Evolutionary conservation across 1,284 basidiomycete genomes (phyloP).

Genomic region (Cutaneotrichosporon sp.): DNA sequence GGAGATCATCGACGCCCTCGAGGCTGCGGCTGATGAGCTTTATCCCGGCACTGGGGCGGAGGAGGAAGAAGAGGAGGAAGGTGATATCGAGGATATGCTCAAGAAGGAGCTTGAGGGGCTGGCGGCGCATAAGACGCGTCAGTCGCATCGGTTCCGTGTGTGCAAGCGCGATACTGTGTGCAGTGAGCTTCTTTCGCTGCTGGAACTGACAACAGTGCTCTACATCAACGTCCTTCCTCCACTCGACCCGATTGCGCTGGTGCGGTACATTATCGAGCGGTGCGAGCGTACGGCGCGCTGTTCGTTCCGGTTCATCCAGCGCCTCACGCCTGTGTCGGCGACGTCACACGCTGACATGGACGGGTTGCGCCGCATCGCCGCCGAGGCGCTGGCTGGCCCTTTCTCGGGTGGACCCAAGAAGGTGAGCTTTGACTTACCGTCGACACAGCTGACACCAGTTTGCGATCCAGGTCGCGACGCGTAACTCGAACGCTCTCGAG

Average conservation of each 20-base stretch:
- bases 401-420: slow-evolving; percentile 19
- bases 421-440: slow-evolving; percentile 2
- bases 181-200: slow-evolving; percentile 26
- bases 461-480: slow-evolving; percentile 36
- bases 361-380: slow-evolving; percentile 30
- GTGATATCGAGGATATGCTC: slow-evolving; percentile 45
- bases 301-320: slow-evolving; percentile 42
- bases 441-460: slow-evolving; percentile 30
- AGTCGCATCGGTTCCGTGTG: slow-evolving; percentile 42
- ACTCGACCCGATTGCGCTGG: slow-evolving; percentile 30
- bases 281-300: slow-evolving; percentile 37
- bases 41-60: slow-evolving; percentile 39
- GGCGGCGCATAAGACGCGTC: slow-evolving; percentile 25
- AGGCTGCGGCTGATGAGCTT: slow-evolving; percentile 45
- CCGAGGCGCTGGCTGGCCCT: slow-evolving; percentile 15
- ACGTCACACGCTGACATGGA: slow-evolving; percentile 30
- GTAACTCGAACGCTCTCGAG: slow-evolving; percentile 40
- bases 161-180: slow-evolving; percentile 33
- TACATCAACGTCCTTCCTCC: slow-evolving; percentile 33
- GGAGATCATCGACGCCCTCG: slow-evolving; percentile 45
- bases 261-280: slow-evolving; percentile 38
- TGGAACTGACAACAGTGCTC: slow-evolving; percentile 28
- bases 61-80: slow-evolving; percentile 29
- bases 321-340: slow-evolving; percentile 39
- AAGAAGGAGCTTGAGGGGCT: slow-evolving; percentile 41